Evolutionary conservation across 768 basidiomycete species (phyloP).

Genomic region (Galerina marginata): DNA sequence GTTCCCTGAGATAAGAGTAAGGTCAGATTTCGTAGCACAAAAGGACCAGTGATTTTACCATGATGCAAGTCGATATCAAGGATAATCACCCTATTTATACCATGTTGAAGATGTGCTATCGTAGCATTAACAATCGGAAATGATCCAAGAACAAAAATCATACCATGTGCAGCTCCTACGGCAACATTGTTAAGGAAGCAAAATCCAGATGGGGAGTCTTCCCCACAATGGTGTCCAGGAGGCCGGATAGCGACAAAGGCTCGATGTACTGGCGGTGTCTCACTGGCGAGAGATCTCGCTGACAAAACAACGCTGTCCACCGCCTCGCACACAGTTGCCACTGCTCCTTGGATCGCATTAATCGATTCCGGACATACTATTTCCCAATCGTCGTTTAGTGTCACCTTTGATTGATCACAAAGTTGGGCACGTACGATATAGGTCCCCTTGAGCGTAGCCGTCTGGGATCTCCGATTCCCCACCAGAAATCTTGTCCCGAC

Average conservation of each 20-base stretch:
- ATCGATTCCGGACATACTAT: slow-evolving; percentile 81
- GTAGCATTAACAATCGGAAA: too few relatives aligned
- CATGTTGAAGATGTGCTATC: slow-evolving; percentile 80
- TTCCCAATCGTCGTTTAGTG: not conserved
- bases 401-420: not conserved
- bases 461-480: slow-evolving; percentile 80
- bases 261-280: slow-evolving; percentile 28
- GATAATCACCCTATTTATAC: slow-evolving; percentile 79
- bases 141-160: slow-evolving; percentile 10
- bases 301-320: slow-evolving; percentile 68
- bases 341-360: slow-evolving; percentile 78
- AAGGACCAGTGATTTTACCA: slow-evolving; percentile 46
- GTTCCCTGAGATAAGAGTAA: slow-evolving; percentile 60
- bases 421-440: slow-evolving; percentile 68
- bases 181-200: slow-evolving; percentile 96
- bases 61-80: slow-evolving; percentile 95
- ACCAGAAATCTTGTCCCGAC: slow-evolving; percentile 60
- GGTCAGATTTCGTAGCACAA: not conserved
- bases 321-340: slow-evolving; percentile 87
- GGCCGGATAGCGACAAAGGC: slow-evolving; percentile 90
- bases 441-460: slow-evolving; percentile 74
- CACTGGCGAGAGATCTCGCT: slow-evolving; percentile 2
- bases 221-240: slow-evolving; percentile 95
- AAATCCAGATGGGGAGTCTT: slow-evolving; percentile 89
- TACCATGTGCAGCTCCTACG: slow-evolving; percentile 90